Conservation (phyloP, 805 yeast genomes). For the Barnettozyma vustinii region DNA sequence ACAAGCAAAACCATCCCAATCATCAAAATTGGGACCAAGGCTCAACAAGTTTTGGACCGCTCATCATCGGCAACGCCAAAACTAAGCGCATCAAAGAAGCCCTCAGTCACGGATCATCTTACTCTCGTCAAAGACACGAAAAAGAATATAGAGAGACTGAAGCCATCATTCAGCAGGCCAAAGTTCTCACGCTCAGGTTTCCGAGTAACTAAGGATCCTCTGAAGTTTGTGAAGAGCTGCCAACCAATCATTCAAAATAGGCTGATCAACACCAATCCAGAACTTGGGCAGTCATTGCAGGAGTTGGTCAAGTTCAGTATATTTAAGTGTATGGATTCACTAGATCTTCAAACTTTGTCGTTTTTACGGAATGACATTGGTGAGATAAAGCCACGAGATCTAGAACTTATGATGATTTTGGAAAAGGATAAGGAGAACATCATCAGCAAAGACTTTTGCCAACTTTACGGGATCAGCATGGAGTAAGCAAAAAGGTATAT, state of each 20-base stretch:
- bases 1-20: not conserved
- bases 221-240: constrained; percentile 3
- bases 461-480: constrained; percentile 7
- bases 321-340: constrained; percentile 13
- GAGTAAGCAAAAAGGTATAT: not conserved
- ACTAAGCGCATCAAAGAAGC: not conserved
- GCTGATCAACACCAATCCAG: constrained; percentile 5
- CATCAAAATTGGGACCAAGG: not conserved
- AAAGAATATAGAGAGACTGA: not conserved
- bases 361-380: constrained; percentile 11
- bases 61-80: not conserved
- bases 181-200: not conserved
- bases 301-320: constrained; percentile 12
- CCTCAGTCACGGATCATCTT: not conserved
- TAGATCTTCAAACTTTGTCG: constrained; percentile 12
- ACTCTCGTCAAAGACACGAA: not conserved
- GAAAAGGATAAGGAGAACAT: not conserved
- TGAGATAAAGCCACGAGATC: constrained; percentile 12
- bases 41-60: not conserved
- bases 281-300: constrained; percentile 9
- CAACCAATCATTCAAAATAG: constrained; percentile 10
- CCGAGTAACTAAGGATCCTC: not conserved
- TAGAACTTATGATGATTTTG: constrained; percentile 8
- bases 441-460: constrained; percentile 3
- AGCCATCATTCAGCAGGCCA: not conserved